Evolutionary conservation across 805 yeast genomes (phyloP).

Genomic region (Groenewaldozyma salmanticensis): DNA sequence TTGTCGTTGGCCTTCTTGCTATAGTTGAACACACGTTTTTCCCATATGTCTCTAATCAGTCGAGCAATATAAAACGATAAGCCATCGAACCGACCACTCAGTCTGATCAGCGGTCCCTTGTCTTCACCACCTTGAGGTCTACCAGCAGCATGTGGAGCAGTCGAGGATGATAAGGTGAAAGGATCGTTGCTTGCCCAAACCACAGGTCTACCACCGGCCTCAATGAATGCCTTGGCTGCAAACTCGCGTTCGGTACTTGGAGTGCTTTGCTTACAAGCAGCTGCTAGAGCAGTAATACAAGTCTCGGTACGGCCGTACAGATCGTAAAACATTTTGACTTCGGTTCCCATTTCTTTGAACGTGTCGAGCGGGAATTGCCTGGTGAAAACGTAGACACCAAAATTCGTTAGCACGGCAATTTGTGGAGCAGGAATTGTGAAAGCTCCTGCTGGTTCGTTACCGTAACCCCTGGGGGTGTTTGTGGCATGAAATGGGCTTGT

Average conservation of each 20-base stretch:
- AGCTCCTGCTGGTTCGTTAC: slow-evolving; percentile 80
- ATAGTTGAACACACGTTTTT: slow-evolving; percentile 47
- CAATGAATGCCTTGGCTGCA: slow-evolving; percentile 27
- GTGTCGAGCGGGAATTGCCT: slow-evolving; percentile 74
- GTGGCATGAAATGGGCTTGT: slow-evolving; percentile 59
- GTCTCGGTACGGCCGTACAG: slow-evolving; percentile 85
- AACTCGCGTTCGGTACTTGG: slow-evolving; percentile 26
- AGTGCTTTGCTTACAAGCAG: slow-evolving; percentile 37
- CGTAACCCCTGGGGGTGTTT: slow-evolving; percentile 67
- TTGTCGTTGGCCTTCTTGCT: slow-evolving; percentile 9
- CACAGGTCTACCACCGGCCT: slow-evolving; percentile 25
- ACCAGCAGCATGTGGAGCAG: not conserved
- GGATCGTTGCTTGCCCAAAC: not conserved
- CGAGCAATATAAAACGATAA: slow-evolving; percentile 70
- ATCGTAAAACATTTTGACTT: slow-evolving; percentile 57
- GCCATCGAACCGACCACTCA: slow-evolving; percentile 89
- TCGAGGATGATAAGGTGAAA: not conserved
- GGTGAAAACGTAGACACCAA: slow-evolving; percentile 66
- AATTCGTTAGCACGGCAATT: slow-evolving; percentile 74
- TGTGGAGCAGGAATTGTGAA: slow-evolving; percentile 56
- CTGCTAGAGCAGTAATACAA: slow-evolving; percentile 77
- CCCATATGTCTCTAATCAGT: slow-evolving; percentile 74
- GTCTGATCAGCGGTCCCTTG: too few species aligned
- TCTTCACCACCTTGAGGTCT: too few species aligned
- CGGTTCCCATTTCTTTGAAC: slow-evolving; percentile 56